These are phyloP conservation scores for Fusarium ramigenum DNA, from an alignment of 2,329 filamentous ascomycete genomes.

Conservation along the genomic window DNA sequence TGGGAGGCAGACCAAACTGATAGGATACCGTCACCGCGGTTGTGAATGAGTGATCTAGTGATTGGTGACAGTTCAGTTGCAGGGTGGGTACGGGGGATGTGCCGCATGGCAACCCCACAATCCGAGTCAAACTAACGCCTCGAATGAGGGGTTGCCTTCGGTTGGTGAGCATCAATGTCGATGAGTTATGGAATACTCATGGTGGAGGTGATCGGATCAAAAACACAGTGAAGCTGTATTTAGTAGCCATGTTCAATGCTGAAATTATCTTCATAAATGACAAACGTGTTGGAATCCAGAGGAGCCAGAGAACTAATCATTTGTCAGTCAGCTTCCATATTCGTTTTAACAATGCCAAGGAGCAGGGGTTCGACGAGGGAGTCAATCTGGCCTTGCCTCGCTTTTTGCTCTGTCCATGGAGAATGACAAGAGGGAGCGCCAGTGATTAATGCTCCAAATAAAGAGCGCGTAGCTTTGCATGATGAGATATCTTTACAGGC, in stretches of 20 bases:
- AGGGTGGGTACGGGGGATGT: conserved; percentile 31
- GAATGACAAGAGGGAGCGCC: neutral
- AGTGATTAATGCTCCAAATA: neutral
- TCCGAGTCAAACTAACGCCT: conserved; percentile 3
- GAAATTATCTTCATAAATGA: neutral
- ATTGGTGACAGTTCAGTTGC: conserved; percentile 36
- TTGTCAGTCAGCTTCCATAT: conserved; percentile 16
- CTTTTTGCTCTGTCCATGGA: conserved; percentile 1
- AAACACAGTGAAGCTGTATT: neutral
- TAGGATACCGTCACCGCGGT: conserved; percentile 44
- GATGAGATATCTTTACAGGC: conserved; percentile 6
- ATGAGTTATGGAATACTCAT: neutral
- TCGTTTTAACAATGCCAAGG: conserved; percentile 25
- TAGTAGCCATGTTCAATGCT: neutral
- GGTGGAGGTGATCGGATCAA: neutral
- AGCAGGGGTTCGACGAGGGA: conserved; percentile 23
- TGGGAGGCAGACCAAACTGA: conserved; percentile 36
- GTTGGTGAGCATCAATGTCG: conserved; percentile 3
- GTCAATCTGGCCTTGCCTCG: conserved; percentile 2
- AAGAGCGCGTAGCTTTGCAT: conserved; percentile 14
- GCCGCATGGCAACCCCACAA: conserved; percentile 44
- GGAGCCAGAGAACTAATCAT: neutral
- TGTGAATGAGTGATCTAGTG: conserved; percentile 33
- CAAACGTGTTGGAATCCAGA: neutral
- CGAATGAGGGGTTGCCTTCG: conserved; percentile 28